Percentiles rank a stretch among this genome's conserved stretches.
These are phyloP conservation scores for Chlamydomonas applanata DNA, from an alignment of 139 green algal species.

Conservation along the genomic window DNA sequence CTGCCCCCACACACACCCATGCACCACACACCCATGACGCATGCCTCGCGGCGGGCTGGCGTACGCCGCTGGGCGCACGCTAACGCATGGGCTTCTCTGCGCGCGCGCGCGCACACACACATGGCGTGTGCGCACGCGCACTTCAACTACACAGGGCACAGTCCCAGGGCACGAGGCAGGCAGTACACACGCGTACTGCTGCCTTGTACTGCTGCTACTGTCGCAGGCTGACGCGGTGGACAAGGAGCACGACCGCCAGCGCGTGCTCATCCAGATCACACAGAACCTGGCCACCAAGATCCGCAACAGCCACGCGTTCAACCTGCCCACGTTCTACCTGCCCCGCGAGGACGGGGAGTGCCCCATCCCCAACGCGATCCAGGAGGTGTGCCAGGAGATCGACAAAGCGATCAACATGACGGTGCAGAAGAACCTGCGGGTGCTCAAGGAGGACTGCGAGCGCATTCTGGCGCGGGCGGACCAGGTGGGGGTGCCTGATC, in stretches of 20 bases:
- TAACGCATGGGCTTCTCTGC: too few relatives aligned
- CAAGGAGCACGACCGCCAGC: constrained; percentile 60
- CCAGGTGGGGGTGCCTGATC: constrained; percentile 23
- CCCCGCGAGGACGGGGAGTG: constrained; percentile 45
- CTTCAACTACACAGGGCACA: too few relatives aligned
- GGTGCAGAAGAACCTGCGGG: constrained; percentile 61
- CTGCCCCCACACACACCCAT: too few relatives aligned
- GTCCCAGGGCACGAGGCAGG: too few relatives aligned
- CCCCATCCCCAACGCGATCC: constrained; percentile 69
- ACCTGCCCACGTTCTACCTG: constrained; percentile 66
- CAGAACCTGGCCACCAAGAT: constrained; percentile 55
- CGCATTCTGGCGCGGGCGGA: constrained; percentile 28
- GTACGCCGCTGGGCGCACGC: too few relatives aligned
- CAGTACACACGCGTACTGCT: too few relatives aligned
- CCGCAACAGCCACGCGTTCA: constrained; percentile 70
- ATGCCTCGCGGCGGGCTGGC: too few relatives aligned
- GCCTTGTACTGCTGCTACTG: background rate
- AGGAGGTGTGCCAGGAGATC: constrained; percentile 65
- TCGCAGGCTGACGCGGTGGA: constrained; percentile 64
- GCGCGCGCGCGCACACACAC: too few relatives aligned
- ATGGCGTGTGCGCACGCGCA: too few relatives aligned
- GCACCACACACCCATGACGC: too few relatives aligned
- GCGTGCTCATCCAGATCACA: constrained; percentile 42
- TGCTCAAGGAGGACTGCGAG: constrained; percentile 61
- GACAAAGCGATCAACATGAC: constrained; percentile 67